Conservation (phyloP, 176 grass and related monocot species). For the Miscanthus lutarioriparius region DNA sequence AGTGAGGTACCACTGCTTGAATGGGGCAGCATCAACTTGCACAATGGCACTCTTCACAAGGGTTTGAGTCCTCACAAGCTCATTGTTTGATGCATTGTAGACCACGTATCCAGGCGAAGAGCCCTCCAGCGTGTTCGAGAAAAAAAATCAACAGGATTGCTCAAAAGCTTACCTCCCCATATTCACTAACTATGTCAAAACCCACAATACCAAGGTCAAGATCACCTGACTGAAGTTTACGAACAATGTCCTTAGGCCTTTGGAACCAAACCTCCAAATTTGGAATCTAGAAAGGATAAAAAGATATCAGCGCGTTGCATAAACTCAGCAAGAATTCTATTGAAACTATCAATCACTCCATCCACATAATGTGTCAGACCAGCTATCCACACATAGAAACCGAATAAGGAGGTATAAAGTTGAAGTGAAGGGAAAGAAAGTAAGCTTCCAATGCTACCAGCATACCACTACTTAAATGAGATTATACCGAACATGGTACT, state of each 20-base stretch:
- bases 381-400: not conserved
- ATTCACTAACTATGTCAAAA: constrained; percentile 87
- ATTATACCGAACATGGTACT: not conserved
- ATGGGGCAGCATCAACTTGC: too few species aligned
- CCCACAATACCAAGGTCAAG: constrained; percentile 90
- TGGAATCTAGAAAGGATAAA: constrained; percentile 49
- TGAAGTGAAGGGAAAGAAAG: not conserved
- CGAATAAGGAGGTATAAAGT: not conserved
- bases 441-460: not conserved
- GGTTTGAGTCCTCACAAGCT: too few species aligned
- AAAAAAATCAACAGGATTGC: constrained; percentile 4
- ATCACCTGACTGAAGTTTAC: constrained; percentile 82
- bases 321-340: constrained; percentile 10
- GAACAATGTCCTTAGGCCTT: constrained; percentile 91
- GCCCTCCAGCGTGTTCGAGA: not conserved
- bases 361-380: not conserved
- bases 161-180: constrained; percentile 53
- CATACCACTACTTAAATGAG: not conserved
- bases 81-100: too few species aligned
- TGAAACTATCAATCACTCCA: not conserved
- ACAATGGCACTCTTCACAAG: too few species aligned
- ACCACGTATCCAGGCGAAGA: too few species aligned
- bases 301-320: not conserved
- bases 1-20: too few species aligned
- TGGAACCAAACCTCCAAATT: constrained; percentile 98